Base-by-base conservation (phyloP, 345 rosid genomes). In the Angophora floribunda region DNA sequence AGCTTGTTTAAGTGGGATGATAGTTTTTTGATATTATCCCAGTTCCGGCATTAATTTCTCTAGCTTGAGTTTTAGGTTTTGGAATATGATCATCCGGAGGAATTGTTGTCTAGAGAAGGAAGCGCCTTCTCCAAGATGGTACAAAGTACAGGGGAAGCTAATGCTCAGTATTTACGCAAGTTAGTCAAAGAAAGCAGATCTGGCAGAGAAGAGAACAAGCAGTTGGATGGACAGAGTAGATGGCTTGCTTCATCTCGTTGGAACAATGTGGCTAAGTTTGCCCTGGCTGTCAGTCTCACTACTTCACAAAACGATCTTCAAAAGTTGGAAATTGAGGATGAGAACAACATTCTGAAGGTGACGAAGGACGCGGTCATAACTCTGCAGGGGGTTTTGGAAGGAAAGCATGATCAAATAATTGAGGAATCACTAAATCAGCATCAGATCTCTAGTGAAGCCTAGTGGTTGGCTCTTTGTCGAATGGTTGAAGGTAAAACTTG, bases 171-270 rank as follows among this genome's bases (percentile, higher is more conserved):
- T n/a, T n/a, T n/a, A n/a, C n/a, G n/a, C n/a, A n/a, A n/a, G n/a
- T n/a, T n/a, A n/a, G n/a, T n/a, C n/a, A n/a, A n/a, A n/a, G 94
- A 94, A 88, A 92, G 85, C 90, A 94, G 90, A 90, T 61, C 88
- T 55, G 85, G 47, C 85, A 90, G 90, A 89, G 92, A 90, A 85
- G 92, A 91, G 88, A 91, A 87, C 87, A 92, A 91, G 90, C 93
- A 88, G 87, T 86, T 92, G 89, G 99, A 96, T 87, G 97, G 96
- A 86, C 96, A 91, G 85, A 94, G 94, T 89, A 96, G 92, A 92
- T 90, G 94, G 94, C 90, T 92, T 19, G 95, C 94, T 7, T 93
- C 94, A 86, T 92, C 95, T 12, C 93, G 90, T 13, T 94, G 93
- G 95, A 93, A 91, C 47, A 94, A 94, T 88, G 94, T 93, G 86